Evolutionary conservation across 2,329 filamentous ascomycete genomes (phyloP), one percentile per base, ranked within the genome.

Genomic region (Rhexocercosporidium sp.): DNA sequence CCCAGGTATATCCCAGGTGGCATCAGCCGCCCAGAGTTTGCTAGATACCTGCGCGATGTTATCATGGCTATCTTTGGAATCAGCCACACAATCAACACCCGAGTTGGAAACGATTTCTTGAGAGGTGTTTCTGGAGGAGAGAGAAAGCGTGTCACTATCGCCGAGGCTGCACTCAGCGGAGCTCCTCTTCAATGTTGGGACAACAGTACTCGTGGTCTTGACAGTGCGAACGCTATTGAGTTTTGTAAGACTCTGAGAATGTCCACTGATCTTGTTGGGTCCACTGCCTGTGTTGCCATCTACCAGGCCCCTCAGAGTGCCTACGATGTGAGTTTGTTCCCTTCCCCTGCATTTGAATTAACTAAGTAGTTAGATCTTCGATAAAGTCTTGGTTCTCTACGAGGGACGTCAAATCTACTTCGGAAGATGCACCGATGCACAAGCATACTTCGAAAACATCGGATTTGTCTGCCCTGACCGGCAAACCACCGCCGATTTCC

Each of bases 91-190:
- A 83, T 90, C 73, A 85, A 89, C 67, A 93, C 91, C 12, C 90
- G 88, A 71, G 90, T 94, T 9, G 92, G 92, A 18, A 88, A 92
- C 68, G 90, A 92, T 72, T 87, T 90, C 57, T 83, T 93, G 16
- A 87, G 72, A 53, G 92, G 92, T 53, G 85, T 92, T 0, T 89
- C 86, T 4, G 90, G 90, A 27, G 89, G 89, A 37, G 89, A 92
- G 76, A 82, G 89, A 65, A 93, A 96, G 80, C 88, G 93, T 75
- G 92, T 95, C 2, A 92, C 88, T 20, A 93, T 95, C 69, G 91
- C 90, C 0, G 92, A 95, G 77, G 92, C 92, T 68, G 85, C 86
- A 0, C 85, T 85, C n/a, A 82, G 81, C 0, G 77, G 81, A 14
- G 86, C 87, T 0, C 87, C 84, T 47, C 82, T 87, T 1, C 89